phyloP scores from a whole-genome alignment of 345 rosid species.

The Bruguiera sexangula region DNA sequence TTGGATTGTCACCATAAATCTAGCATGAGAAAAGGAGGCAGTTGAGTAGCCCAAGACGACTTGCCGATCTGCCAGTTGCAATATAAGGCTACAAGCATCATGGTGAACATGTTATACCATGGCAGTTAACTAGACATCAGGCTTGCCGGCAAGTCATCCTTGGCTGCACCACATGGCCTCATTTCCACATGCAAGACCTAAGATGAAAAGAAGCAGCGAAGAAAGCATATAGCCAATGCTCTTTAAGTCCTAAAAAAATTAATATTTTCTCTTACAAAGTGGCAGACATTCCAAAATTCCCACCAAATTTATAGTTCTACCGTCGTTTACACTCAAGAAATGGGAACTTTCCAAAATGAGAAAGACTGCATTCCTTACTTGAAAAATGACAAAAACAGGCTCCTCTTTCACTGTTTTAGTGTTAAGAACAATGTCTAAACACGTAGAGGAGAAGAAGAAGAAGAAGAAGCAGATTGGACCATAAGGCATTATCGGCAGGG shows the following conservation, averaged over 20 bases:
- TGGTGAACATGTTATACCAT: background rate
- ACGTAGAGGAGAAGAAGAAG: conserved; percentile 22
- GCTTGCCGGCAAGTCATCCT: conserved; percentile 84
- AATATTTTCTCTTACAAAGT: background rate
- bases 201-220: conserved; percentile 32
- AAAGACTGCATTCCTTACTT: conserved; percentile 15
- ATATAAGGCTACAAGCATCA: background rate
- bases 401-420: background rate
- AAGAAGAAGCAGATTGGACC: conserved; percentile 34
- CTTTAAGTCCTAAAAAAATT: too few relatives aligned
- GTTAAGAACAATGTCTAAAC: conserved; percentile 2
- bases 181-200: conserved; percentile 54
- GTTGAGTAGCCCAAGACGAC: conserved; percentile 54
- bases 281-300: conserved; percentile 3
- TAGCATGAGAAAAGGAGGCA: conserved; percentile 56
- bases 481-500: conserved; percentile 22
- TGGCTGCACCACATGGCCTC: conserved; percentile 56
- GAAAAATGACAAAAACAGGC: background rate
- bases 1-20: conserved; percentile 41
- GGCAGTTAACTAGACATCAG: background rate
- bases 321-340: background rate
- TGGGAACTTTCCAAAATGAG: conserved; percentile 31
- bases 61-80: conserved; percentile 36
- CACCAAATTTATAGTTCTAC: conserved; percentile 6
- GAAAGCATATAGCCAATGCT: background rate